Evolutionary conservation across 306 rosid species (phyloP).

Genomic region (Glycine soja): DNA sequence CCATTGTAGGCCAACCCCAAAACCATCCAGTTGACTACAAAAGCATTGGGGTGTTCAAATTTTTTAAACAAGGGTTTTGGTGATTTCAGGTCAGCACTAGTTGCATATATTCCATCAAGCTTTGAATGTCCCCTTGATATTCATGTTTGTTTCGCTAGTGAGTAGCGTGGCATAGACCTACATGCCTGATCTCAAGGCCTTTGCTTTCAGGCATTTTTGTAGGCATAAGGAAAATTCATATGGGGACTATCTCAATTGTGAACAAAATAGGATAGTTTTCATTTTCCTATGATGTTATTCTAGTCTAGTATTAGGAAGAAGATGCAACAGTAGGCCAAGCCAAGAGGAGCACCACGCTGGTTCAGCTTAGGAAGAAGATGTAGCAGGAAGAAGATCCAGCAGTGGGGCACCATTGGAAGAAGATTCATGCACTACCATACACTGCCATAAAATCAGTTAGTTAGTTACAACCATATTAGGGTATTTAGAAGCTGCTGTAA

Average conservation of each 20-base stretch:
- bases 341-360: no score
- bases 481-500: no score
- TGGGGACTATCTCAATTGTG: slow-evolving; percentile 44
- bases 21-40: slow-evolving; percentile 72
- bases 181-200: slow-evolving; percentile 63
- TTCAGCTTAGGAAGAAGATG: slow-evolving; percentile 32
- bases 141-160: slow-evolving; percentile 55
- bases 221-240: slow-evolving; percentile 54
- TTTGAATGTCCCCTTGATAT: slow-evolving; percentile 59
- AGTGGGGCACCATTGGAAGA: no score
- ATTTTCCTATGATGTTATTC: slow-evolving; percentile 31
- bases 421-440: no score
- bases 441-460: no score
- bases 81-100: slow-evolving; percentile 59
- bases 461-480: no score
- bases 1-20: slow-evolving; percentile 62
- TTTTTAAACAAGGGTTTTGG: slow-evolving; percentile 48
- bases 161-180: slow-evolving; percentile 67
- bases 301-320: no score
- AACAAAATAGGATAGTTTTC: slow-evolving; percentile 39
- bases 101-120: slow-evolving; percentile 72
- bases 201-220: slow-evolving; percentile 68
- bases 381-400: no score
- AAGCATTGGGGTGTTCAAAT: slow-evolving; percentile 61
- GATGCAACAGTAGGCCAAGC: no score